Conservation (phyloP, 2,329 filamentous ascomycete species). For the Raffaelea arxii region DNA sequence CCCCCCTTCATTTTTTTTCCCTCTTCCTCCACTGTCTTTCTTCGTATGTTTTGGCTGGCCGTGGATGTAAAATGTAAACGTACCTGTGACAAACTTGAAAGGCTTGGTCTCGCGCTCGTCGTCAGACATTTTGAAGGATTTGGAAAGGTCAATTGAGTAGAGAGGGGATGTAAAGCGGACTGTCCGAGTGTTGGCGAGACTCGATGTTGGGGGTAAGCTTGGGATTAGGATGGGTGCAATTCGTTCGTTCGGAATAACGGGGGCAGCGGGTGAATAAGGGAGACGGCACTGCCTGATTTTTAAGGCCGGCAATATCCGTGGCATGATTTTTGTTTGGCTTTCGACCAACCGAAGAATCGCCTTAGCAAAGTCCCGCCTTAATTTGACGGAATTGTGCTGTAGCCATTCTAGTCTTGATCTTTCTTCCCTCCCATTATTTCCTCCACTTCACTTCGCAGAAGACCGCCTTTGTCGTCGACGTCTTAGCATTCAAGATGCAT, state of each 20-base stretch:
- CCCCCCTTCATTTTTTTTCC: background rate
- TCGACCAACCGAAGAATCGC: slow-evolving; percentile 14
- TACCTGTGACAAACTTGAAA: slow-evolving; percentile 97
- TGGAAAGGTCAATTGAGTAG: slow-evolving; percentile 19
- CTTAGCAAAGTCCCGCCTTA: slow-evolving; percentile 11
- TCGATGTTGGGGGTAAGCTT: slow-evolving; percentile 13
- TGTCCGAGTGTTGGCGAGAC: slow-evolving; percentile 22
- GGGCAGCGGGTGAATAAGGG: slow-evolving; percentile 10
- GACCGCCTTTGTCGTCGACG: too few relatives aligned
- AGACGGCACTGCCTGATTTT: slow-evolving; percentile 6
- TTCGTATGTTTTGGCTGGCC: too few relatives aligned
- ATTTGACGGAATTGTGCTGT: slow-evolving; percentile 11
- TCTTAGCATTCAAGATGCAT: slow-evolving; percentile 51
- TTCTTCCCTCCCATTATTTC: background rate
- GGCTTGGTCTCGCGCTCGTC: slow-evolving; percentile 88
- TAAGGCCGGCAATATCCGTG: background rate
- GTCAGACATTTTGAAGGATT: slow-evolving; percentile 72
- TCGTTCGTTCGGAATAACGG: slow-evolving; percentile 12
- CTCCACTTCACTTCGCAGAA: background rate
- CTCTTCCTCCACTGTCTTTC: too few relatives aligned
- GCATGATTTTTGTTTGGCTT: slow-evolving; percentile 7
- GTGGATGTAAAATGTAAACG: slow-evolving; percentile 4
- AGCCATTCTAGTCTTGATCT: too few relatives aligned
- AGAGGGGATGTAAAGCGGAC: slow-evolving; percentile 7
- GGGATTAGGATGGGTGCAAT: slow-evolving; percentile 14